phyloP scores from a whole-genome alignment of 1,284 basidiomycete species.

The Athelia psychrophila region DNA sequence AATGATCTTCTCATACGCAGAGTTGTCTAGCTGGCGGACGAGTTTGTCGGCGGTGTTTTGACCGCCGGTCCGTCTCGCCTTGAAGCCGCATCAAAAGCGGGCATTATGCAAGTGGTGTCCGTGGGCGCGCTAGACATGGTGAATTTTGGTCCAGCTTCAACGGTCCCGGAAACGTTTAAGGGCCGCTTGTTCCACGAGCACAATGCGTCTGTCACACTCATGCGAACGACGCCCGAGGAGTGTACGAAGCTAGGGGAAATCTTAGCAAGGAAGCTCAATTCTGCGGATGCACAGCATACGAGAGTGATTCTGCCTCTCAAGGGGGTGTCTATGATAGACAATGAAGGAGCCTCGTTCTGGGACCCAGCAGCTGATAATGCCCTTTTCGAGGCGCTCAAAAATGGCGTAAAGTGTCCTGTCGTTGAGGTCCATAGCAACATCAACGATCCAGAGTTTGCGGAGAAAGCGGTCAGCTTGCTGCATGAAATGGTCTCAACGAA shows the following conservation, averaged over 20 bases:
- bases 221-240: slow-evolving; percentile 24
- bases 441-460: slow-evolving; percentile 21
- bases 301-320: slow-evolving; percentile 19
- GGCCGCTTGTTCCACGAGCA: slow-evolving; percentile 15
- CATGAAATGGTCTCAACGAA: slow-evolving; percentile 9
- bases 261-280: slow-evolving; percentile 17
- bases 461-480: slow-evolving; percentile 12
- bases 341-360: slow-evolving; percentile 16
- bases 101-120: slow-evolving; percentile 19
- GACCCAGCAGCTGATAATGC: slow-evolving; percentile 21
- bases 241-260: slow-evolving; percentile 17
- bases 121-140: slow-evolving; percentile 27
- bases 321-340: slow-evolving; percentile 21
- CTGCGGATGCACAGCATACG: slow-evolving; percentile 13
- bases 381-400: slow-evolving; percentile 14
- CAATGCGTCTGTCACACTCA: slow-evolving; percentile 23
- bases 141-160: slow-evolving; percentile 22
- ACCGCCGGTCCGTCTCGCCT: slow-evolving; percentile 20
- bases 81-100: slow-evolving; percentile 15
- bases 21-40: slow-evolving; percentile 16
- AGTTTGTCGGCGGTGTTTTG: slow-evolving; percentile 24
- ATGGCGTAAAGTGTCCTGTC: slow-evolving; percentile 14
- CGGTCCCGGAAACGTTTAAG: slow-evolving; percentile 14
- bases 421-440: slow-evolving; percentile 19
- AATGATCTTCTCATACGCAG: neutral